phyloP scores from a whole-genome alignment of 106 monocot species.

The Dioscorea zingiberensis region DNA sequence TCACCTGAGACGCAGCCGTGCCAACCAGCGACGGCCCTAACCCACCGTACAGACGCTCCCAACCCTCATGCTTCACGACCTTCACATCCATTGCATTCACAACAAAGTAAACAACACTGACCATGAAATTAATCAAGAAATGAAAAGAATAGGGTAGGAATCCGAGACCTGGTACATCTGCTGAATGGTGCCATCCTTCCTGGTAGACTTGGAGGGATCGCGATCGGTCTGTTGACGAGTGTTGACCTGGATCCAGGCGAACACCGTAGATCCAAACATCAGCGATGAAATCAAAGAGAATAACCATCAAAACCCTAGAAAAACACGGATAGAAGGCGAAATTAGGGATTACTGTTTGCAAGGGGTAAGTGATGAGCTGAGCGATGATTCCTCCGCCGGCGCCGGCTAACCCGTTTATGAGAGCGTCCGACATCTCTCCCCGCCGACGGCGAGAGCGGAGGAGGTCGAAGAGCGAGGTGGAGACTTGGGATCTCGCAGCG shows the following conservation, averaged over 20 bases:
- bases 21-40: conserved; percentile 76
- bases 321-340: neutral
- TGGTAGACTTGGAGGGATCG: conserved; percentile 33
- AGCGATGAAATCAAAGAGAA: neutral
- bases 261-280: neutral
- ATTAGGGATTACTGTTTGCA: conserved; percentile 61
- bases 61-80: conserved; percentile 86
- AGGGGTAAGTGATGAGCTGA: conserved; percentile 87
- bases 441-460: neutral
- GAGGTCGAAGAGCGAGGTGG: neutral
- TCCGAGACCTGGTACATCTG: conserved; percentile 52
- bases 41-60: conserved; percentile 77
- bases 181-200: conserved; percentile 41
- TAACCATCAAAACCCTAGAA: neutral
- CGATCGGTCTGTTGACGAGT: conserved; percentile 94
- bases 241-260: conserved; percentile 45
- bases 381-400: conserved; percentile 95
- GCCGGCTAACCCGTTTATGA: conserved; percentile 91
- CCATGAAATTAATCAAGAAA: neutral
- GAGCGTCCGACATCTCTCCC: conserved; percentile 60
- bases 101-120: neutral
- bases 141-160: neutral
- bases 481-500: neutral
- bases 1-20: conserved; percentile 88
- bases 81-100: conserved; percentile 6